Evolutionary conservation across 2,329 filamentous ascomycete genomes (phyloP), one percentile per base, ranked within the genome.

Genomic region (Scolecobasidium constrictum): DNA sequence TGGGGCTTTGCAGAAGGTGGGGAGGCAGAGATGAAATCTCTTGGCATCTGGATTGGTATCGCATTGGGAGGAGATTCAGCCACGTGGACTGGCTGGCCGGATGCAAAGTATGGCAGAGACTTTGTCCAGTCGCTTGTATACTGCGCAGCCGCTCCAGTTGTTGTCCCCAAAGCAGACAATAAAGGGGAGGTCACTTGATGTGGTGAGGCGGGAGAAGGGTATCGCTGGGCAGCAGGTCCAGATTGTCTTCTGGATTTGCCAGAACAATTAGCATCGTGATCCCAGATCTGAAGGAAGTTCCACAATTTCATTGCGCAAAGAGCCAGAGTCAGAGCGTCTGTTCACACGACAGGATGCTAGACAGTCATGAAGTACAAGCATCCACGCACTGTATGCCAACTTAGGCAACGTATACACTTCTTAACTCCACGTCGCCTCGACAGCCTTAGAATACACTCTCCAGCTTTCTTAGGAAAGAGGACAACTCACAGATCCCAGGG

Each of bases 1-100:
- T 70, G 53, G 20, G 61, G 59, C 20, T 60, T 52, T 42, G 53
- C 49, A 15, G 52, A 53, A 3, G 50, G 17, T 9, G 61, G 45
- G 5, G 47, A 44, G 11, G 43, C 38, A 34, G 51, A 47, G 12
- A 42, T 16, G 16, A 19, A 21, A 40, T 41, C 43, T 16, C 31
- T 22, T 7, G 35, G 15, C 9, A 21, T 17, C 15, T 21, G 38
- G 22, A 43, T 21, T 13, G 43, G 43, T 18, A 44, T 39, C 13
- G 34, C 16, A 12, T 20, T 31, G 16, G 45, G 45, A 13, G 45
- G 43, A 15, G 45, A 46, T 9, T 41, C 43, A 23, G 38, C 33
- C 16, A 44, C 19, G 17, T 21, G 37, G 7, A 21, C 23, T 23
- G 20, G 18, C 35, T 21, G 39, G 4, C 18, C 20, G 12, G 42